Conservation (phyloP, 73 alveolate species). For the Paraurostyla sp. region DNA sequence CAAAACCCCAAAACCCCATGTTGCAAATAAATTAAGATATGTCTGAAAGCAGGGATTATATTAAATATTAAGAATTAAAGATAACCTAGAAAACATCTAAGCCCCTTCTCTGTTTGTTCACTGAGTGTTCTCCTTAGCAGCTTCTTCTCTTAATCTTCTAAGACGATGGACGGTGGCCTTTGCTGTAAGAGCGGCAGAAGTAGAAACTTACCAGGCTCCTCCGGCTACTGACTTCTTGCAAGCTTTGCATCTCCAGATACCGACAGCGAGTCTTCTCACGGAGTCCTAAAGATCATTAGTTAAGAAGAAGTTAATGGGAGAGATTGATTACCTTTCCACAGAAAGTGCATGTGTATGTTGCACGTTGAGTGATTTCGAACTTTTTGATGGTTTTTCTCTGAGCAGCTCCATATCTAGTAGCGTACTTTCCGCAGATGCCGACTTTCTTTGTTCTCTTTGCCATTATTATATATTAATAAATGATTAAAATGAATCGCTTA, state of each 20-base stretch:
- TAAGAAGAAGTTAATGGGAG: not conserved
- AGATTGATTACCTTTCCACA: slow-evolving; percentile 90
- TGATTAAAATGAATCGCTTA: slow-evolving; percentile 42
- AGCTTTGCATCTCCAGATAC: slow-evolving; percentile 92
- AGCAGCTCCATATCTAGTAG: slow-evolving; percentile 96
- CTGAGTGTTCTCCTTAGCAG: slow-evolving; percentile 74
- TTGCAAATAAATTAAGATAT: slow-evolving; percentile 22
- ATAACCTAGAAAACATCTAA: slow-evolving; percentile 8
- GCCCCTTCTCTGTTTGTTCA: not conserved
- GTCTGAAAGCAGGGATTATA: slow-evolving; percentile 11
- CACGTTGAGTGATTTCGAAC: slow-evolving; percentile 94
- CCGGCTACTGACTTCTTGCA: slow-evolving; percentile 89
- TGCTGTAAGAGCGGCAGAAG: slow-evolving; percentile 88
- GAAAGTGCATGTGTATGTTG: slow-evolving; percentile 92
- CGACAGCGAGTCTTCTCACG: slow-evolving; percentile 88
- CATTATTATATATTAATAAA: slow-evolving; percentile 77
- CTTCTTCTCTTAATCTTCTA: slow-evolving; percentile 85
- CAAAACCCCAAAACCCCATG: slow-evolving; percentile 66
- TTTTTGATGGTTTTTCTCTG: slow-evolving; percentile 95
- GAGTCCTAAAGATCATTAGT: slow-evolving; percentile 71
- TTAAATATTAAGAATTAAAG: slow-evolving; percentile 46
- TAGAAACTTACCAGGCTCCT: slow-evolving; percentile 89
- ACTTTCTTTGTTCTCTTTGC: slow-evolving; percentile 98
- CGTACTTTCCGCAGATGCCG: slow-evolving; percentile 97
- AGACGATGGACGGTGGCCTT: slow-evolving; percentile 83